Percentiles rank a stretch among this genome's conserved stretches.
These are phyloP conservation scores for Rutstroemia sydowiana DNA, from an alignment of 2,329 filamentous ascomycete genomes.

Conservation along the genomic window DNA sequence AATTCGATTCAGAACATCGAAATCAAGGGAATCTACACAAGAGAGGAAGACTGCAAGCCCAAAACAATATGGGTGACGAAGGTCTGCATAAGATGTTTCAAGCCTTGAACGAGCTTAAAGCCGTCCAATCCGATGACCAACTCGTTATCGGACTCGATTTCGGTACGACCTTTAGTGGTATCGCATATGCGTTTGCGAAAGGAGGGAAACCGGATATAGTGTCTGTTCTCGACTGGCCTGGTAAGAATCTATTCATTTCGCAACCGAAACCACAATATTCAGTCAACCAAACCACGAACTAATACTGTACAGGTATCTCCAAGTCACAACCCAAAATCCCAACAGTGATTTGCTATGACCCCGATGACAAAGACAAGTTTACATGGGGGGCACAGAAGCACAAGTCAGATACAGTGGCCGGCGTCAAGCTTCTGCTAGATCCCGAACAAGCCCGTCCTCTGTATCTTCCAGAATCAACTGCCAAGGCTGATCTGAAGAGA, in stretches of 20 bases:
- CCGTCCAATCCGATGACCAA: constrained; percentile 7
- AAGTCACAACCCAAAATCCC: constrained; percentile 17
- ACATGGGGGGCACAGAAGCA: constrained; percentile 15
- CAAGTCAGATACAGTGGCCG: constrained; percentile 12
- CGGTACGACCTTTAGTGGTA: constrained; percentile 16
- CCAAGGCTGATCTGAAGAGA: constrained; percentile 31
- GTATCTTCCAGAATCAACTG: constrained; percentile 14
- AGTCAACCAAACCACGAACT: too few species aligned
- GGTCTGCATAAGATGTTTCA: background rate
- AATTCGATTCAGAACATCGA: too few species aligned
- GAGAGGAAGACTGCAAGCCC: background rate
- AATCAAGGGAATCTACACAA: too few species aligned
- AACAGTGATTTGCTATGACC: constrained; percentile 13
- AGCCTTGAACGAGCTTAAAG: background rate
- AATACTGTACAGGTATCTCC: too few species aligned
- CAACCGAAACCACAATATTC: background rate
- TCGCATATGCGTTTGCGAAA: constrained; percentile 14
- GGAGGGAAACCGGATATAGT: constrained; percentile 6
- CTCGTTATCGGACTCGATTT: constrained; percentile 18
- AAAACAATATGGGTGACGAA: background rate
- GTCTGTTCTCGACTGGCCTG: constrained; percentile 16
- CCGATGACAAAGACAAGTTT: constrained; percentile 1
- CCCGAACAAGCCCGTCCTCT: constrained; percentile 17
- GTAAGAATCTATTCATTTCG: constrained; percentile 5
- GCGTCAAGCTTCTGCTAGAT: constrained; percentile 25